phyloP scores from a whole-genome alignment of 352 stramenopile genomes.

The Globisporangium polare region DNA sequence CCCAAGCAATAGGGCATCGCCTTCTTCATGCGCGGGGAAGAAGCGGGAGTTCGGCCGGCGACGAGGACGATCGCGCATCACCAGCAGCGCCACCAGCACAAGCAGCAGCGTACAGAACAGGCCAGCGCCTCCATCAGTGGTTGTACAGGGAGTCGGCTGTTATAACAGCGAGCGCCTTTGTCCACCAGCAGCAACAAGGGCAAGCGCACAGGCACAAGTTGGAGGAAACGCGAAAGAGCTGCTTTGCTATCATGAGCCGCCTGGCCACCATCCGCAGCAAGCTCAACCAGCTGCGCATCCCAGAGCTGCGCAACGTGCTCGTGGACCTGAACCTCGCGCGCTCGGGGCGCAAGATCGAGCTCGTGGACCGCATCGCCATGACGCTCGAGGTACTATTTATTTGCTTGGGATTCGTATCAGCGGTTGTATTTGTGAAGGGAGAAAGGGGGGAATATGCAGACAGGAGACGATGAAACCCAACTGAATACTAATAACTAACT shows the following conservation, averaged over 20 bases:
- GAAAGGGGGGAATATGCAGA: neutral
- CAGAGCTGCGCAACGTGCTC: slow-evolving; percentile 72
- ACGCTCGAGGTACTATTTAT: slow-evolving; percentile 46
- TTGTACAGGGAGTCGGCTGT: neutral
- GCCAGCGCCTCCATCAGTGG: neutral
- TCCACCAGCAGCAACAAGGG: slow-evolving; percentile 5
- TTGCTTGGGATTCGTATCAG: neutral
- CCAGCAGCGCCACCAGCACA: neutral
- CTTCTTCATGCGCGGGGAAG: slow-evolving; percentile 17
- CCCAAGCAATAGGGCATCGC: slow-evolving; percentile 8
- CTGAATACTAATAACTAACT: slow-evolving; percentile 1
- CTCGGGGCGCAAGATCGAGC: slow-evolving; percentile 71
- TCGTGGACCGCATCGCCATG: slow-evolving; percentile 67
- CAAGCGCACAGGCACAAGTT: slow-evolving; percentile 12
- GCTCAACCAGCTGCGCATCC: slow-evolving; percentile 60
- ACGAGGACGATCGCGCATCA: slow-evolving; percentile 5
- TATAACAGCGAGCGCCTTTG: neutral
- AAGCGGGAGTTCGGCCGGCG: slow-evolving; percentile 12
- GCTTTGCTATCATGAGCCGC: slow-evolving; percentile 18
- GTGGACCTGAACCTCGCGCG: slow-evolving; percentile 62
- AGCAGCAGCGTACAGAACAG: neutral
- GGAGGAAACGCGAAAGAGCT: neutral
- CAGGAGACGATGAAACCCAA: neutral
- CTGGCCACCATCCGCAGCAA: slow-evolving; percentile 43
- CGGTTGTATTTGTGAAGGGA: neutral